Evolutionary conservation across 371 early-diverging fungal genomes (phyloP).

Genomic region (Blakeslea trispora): DNA sequence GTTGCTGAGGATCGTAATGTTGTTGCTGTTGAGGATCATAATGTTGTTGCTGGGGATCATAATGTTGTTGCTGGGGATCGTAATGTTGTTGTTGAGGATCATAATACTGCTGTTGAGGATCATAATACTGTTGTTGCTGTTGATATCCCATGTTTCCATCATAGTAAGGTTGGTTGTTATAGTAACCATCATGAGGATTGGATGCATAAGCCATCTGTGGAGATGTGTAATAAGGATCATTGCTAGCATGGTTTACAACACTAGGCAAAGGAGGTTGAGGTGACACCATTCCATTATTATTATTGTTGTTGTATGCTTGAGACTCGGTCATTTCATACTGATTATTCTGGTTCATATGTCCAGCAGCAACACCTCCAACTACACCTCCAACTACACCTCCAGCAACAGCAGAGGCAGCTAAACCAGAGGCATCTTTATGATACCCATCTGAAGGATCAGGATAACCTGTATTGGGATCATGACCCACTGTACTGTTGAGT

Average conservation of each 20-base stretch:
- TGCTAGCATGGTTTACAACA: slow-evolving; percentile 7
- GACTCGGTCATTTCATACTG: slow-evolving; percentile 12
- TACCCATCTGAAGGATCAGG: slow-evolving; percentile 8
- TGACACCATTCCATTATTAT: slow-evolving; percentile 12
- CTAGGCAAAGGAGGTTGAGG: slow-evolving; percentile 16
- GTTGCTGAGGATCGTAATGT: no score
- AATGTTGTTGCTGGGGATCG: no score
- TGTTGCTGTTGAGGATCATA: no score
- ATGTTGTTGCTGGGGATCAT: no score
- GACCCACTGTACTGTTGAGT: slow-evolving; percentile 26
- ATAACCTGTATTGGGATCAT: slow-evolving; percentile 6
- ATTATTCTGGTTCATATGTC: not conserved
- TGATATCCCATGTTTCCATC: slow-evolving; percentile 14
- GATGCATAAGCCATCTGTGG: slow-evolving; percentile 18
- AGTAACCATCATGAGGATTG: slow-evolving; percentile 5
- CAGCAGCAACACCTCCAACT: slow-evolving; percentile 29
- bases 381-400: no score
- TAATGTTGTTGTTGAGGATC: no score
- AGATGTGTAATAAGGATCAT: slow-evolving; percentile 18
- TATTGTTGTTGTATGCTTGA: no score
- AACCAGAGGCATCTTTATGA: slow-evolving; percentile 16
- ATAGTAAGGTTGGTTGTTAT: slow-evolving; percentile 19
- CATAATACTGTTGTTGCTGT: no score
- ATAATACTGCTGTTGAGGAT: no score
- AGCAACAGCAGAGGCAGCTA: slow-evolving; percentile 44